Base-by-base conservation (phyloP, 345 rosid species). In the Salix dunnii region DNA sequence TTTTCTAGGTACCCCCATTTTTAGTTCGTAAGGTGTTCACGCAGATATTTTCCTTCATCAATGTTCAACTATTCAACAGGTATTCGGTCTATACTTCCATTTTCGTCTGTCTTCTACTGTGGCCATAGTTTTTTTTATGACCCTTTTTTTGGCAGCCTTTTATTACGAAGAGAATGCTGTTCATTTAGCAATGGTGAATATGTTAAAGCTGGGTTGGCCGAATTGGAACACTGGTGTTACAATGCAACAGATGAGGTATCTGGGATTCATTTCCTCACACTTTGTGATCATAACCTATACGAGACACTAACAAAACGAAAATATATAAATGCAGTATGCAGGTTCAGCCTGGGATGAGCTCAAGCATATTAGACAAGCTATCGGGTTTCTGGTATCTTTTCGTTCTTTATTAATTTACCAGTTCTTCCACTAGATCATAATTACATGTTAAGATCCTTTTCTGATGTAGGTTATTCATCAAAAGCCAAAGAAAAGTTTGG, bases 31-130 rank as follows among this genome's bases (percentile, higher is more conserved):
- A 94, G 80, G 97, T 92, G 83, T 94, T 94, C 80, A 91, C 95
- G 8, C 98, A 94, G 77, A 94, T 94, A 79, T 92, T 92, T 88
- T 94, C 98, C 68, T 94, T 94, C 89, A 90, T 94, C 87, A 94
- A 92, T 76, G 98, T 94, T 84, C 98, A 94, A 74, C 88, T 94
- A 51, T 94, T 94, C 82, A 94, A 94, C 90, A 94, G 97, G 98
- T 94, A 79, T 33, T 55, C 42, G 6, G 17, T 30, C 63, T 63
- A n/a, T 30, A 33, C 31, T 69, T 35, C 46, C 33, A 35, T 13
- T 67, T 67, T 36, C 38, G 14, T 12, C 72, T 65, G 14, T 55
- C 33, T 43, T 76, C 13, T 66, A 13, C 42, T 27, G 61, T 21
- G 23, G 68, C 53, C 17, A 10, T n/a, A 8, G 10, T 68, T 40